Evolutionary conservation across 495 filamentous ascomycete species (phyloP).

Genomic region (Massariosphaeria phaeospora): DNA sequence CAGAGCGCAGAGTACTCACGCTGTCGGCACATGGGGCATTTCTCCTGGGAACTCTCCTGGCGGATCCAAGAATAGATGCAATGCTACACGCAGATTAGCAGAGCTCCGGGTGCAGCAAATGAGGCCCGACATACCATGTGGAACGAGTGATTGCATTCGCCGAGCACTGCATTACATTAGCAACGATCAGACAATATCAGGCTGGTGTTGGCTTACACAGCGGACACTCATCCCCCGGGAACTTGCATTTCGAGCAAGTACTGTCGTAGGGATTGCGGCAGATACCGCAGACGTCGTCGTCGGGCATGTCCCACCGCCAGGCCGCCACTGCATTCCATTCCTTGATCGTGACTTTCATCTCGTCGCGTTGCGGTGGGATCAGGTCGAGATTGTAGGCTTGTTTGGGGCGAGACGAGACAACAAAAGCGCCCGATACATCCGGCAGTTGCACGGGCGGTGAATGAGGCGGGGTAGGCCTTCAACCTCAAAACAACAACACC

Average conservation of each 20-base stretch:
- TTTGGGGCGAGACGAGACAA: no score
- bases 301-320: constrained; percentile 96
- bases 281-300: constrained; percentile 97
- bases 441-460: no score
- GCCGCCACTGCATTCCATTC: constrained; percentile 90
- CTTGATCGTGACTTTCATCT: constrained; percentile 91
- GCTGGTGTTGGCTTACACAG: constrained; percentile 58
- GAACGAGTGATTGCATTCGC: constrained; percentile 94
- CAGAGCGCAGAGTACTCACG: constrained; percentile 52
- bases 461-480: no score
- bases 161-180: constrained; percentile 60
- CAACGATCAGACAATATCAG: background rate
- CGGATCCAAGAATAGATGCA: constrained; percentile 95
- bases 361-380: no score
- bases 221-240: constrained; percentile 91
- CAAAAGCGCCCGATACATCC: no score
- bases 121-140: constrained; percentile 66
- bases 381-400: no score
- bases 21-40: constrained; percentile 97
- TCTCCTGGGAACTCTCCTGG: constrained; percentile 85
- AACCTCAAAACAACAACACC: no score
- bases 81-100: constrained; percentile 54
- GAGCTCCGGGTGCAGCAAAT: background rate
- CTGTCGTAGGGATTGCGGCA: constrained; percentile 97
- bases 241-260: constrained; percentile 96